A percentile compares a stretch with the other conserved stretches of the same genome.
Evolutionary conservation across 768 basidiomycete species (phyloP).

Genomic region (Antrodiella citrinella): DNA sequence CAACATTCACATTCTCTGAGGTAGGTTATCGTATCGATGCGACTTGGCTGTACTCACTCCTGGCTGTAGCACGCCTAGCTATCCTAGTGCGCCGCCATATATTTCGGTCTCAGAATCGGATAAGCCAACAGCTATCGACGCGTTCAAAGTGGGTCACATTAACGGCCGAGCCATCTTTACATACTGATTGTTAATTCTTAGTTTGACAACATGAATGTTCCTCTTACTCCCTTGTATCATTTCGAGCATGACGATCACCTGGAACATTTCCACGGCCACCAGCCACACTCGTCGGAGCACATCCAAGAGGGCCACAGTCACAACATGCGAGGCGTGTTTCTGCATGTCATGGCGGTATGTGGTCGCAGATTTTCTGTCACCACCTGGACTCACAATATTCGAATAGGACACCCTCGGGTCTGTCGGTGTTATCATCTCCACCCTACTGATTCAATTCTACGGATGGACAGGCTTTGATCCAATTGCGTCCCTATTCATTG

Average conservation of each 20-base stretch:
- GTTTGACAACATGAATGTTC: constrained; percentile 15
- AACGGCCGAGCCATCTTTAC: too few species aligned
- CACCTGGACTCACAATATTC: neutral
- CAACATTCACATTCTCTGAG: constrained; percentile 19
- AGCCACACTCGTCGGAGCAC: constrained; percentile 33
- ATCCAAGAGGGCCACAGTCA: constrained; percentile 84
- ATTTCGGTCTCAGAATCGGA: too few species aligned
- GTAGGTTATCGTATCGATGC: neutral
- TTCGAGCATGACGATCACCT: constrained; percentile 48
- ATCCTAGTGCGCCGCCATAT: too few species aligned
- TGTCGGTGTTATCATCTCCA: constrained; percentile 96
- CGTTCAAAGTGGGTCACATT: too few species aligned
- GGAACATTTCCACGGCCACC: constrained; percentile 32
- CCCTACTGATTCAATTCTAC: constrained; percentile 88
- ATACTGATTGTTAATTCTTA: too few species aligned
- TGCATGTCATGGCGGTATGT: constrained; percentile 92
- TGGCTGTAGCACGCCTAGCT: too few species aligned
- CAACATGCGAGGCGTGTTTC: constrained; percentile 98
- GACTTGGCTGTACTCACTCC: too few species aligned
- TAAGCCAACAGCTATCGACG: too few species aligned
- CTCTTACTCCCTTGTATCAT: constrained; percentile 59
- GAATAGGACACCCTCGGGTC: constrained; percentile 87
- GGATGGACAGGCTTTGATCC: constrained; percentile 99
- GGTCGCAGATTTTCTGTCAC: neutral
- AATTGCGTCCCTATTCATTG: constrained; percentile 95